Evolutionary conservation across 2,329 filamentous ascomycete species (phyloP), one percentile per base, ranked within the genome.

Genomic region (Trichoderma endophyticum): DNA sequence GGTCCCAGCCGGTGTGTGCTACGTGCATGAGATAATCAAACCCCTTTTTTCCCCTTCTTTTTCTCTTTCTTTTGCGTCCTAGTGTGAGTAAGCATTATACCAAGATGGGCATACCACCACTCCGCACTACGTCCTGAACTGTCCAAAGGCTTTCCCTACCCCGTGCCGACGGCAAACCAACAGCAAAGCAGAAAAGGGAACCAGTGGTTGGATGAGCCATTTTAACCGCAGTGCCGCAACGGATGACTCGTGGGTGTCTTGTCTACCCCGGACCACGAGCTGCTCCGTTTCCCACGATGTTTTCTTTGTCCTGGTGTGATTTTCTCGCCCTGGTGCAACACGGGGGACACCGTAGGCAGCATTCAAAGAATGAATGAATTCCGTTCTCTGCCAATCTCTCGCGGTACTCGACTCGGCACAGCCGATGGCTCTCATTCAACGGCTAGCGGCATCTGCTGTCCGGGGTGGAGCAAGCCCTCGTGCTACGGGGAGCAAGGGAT

Each of bases 381-480:
- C 36, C 36, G 36, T 30, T 26, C 24, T 32, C 18, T 34, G n/a
- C 12, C 24, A 48, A 15, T 30, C 24, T 3, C 8, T 14, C 39
- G 43, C 62, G 18, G 59, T n/a, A 36, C 32, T 65, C 65, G 65
- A 34, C 32, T 65, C 65, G 65, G 54, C 32, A 69, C 54, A 43
- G 65, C 65, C 65, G 65, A 69, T 60, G 39, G 26, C 39, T 60
- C 30, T 59, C 48, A 34, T 18, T 26, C 36, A 30, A 60, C 65
- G 65, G 65, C 54, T 69, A 69, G 51, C 65, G 65, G 65, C 65
- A 69, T 59, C 63, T 57, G 51, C 63, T 36, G 63, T 28, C 63
- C 63, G 48, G 51, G 63, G 63, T 66, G 63, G 63, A 66, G 43
- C 48, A 54, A 14, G 9, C 11, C 48, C 21, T n/a, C 21, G 54